Percentiles rank a stretch among this genome's conserved stretches.
Conservation (phyloP, 2,329 filamentous ascomycete species). For the Diaporthe nobilis region DNA sequence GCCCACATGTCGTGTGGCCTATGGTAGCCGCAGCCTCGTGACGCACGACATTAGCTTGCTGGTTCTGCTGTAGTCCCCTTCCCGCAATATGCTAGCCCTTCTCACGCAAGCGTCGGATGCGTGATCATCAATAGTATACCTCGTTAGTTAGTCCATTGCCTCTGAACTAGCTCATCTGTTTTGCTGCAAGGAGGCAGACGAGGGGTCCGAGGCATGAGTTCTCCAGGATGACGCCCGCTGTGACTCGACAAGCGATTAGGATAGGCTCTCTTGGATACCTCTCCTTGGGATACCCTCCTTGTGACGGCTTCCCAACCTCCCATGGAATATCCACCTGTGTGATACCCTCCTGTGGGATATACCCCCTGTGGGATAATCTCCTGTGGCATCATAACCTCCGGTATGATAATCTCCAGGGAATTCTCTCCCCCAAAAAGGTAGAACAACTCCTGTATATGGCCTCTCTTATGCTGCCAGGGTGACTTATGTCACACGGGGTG, state of each 20-base stretch:
- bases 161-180: not conserved
- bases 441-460: not conserved
- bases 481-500: not conserved
- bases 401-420: not conserved
- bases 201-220: not conserved
- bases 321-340: not conserved
- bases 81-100: conserved; percentile 6
- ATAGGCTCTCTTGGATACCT: not conserved
- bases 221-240: not conserved
- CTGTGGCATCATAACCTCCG: not conserved
- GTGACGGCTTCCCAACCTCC: too few relatives aligned
- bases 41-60: conserved; percentile 36
- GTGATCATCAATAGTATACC: conserved; percentile 9
- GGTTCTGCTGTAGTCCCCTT: conserved; percentile 8
- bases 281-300: not conserved
- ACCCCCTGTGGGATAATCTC: not conserved
- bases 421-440: not conserved
- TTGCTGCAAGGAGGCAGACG: not conserved
- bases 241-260: not conserved
- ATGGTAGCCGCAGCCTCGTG: conserved; percentile 18
- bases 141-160: not conserved
- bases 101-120: conserved; percentile 6
- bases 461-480: not conserved
- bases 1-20: not conserved
- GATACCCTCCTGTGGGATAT: not conserved